phyloP scores from a whole-genome alignment of 2,329 filamentous ascomycete species.

The Fusarium circinatum region DNA sequence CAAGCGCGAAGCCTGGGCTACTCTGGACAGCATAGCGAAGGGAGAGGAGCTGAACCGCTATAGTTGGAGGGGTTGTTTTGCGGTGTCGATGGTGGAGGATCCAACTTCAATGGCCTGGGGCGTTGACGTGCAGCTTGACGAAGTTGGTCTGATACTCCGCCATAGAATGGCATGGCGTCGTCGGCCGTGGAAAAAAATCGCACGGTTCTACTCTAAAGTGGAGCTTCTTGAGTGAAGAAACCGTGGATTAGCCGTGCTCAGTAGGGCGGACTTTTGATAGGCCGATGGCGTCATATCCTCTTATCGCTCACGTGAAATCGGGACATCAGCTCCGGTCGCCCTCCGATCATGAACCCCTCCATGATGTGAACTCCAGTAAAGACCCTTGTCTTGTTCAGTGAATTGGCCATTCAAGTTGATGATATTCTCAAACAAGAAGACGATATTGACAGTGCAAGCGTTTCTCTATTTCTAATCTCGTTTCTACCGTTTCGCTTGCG shows the following conservation, averaged over 20 bases:
- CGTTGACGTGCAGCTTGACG: constrained; percentile 28
- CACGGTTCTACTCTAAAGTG: constrained; percentile 28
- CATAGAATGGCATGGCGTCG: constrained; percentile 42
- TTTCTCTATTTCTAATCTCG: neutral
- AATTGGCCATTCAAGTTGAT: neutral
- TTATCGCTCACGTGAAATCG: neutral
- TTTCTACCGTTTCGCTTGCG: neutral
- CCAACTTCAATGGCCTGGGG: constrained; percentile 35
- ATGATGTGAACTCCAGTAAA: constrained; percentile 1
- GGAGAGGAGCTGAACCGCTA: neutral
- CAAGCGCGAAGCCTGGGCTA: constrained; percentile 49
- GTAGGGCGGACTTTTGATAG: constrained; percentile 30
- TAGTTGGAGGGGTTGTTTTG: constrained; percentile 1
- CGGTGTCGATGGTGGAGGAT: constrained; percentile 25
- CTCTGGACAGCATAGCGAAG: constrained; percentile 54
- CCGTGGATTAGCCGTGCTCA: constrained; percentile 35
- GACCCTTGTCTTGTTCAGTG: neutral
- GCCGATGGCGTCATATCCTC: constrained; percentile 39
- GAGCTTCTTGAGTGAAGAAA: neutral
- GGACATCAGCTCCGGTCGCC: constrained; percentile 4
- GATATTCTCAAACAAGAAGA: neutral
- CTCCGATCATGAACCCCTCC: constrained; percentile 24
- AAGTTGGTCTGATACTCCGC: constrained; percentile 45
- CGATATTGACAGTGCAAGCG: neutral
- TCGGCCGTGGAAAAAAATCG: constrained; percentile 42